Evolutionary conservation across 805 yeast species (phyloP), one percentile per base, ranked within the genome.

Genomic region (Teunomyces aglyptinius): DNA sequence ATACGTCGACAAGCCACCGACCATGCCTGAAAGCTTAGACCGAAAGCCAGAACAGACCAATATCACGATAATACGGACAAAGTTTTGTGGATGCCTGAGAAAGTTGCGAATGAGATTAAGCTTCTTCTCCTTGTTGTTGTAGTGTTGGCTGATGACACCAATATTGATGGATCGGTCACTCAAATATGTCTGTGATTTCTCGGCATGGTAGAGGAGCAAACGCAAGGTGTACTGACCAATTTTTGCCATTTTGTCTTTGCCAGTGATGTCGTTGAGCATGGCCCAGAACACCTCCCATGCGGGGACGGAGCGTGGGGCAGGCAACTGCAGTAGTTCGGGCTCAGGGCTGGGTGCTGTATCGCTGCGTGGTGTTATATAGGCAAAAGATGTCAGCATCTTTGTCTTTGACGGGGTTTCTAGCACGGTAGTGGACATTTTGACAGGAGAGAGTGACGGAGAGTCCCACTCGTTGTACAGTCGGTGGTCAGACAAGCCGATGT

Each of bases 161-260:
- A 70, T 65, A 46, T 73, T 70, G 34, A 72, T 54, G 28, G 47
- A 26, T 2, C 59, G 65, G 53, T 69, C 72, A 52, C 71, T 63
- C 39, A 71, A 54, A 45, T 58, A 63, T 11, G 50, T 46, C 51
- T 68, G 65, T 1, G 77, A 58, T 22, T 68, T 65, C n/a, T 68
- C 55, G 15, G 83, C 68, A 54, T 80, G 78, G 42, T 70, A 60
- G 18, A 76, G 65, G 33, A 83, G 56, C 15, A 85, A 58, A 47
- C 86, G 77, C 35, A 86, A 59, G 0, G 77, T 60, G 58, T 84
- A 84, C 56, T 82, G 85, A 20, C 81, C 68, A 7, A 82, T 68
- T 53, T 86, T 86, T 19, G 87, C 86, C 50, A 84, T 49, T 57
- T 84, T 83, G 57, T 86, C 94, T 59, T 85, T 86, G 42, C 92